These are phyloP conservation scores for Schizophyllum amplum DNA, from an alignment of 1,284 basidiomycete species.

Conservation along the genomic window DNA sequence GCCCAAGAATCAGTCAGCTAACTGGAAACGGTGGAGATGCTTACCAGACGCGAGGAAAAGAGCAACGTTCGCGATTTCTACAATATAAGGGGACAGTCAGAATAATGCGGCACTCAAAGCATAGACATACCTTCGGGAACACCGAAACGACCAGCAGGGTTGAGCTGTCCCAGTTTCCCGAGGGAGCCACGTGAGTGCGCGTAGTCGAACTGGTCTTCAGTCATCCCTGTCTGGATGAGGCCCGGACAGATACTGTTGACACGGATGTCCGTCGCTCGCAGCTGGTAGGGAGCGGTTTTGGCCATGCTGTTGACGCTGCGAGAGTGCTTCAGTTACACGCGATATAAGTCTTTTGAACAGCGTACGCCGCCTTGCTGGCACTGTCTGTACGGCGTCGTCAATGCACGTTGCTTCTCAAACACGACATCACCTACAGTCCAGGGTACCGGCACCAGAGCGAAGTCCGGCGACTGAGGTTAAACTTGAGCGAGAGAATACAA, in stretches of 20 bases:
- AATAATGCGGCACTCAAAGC: neutral
- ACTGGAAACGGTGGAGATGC: slow-evolving; percentile 12
- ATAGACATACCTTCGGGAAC: slow-evolving; percentile 56
- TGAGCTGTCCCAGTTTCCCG: slow-evolving; percentile 79
- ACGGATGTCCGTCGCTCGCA: slow-evolving; percentile 77
- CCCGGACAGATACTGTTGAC: slow-evolving; percentile 91
- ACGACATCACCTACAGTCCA: slow-evolving; percentile 79
- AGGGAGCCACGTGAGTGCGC: slow-evolving; percentile 69
- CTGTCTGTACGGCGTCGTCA: slow-evolving; percentile 70
- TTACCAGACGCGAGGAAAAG: slow-evolving; percentile 84
- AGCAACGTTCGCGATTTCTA: slow-evolving; percentile 79
- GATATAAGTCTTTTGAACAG: slow-evolving; percentile 9
- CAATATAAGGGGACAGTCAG: neutral
- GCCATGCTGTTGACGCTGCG: slow-evolving; percentile 79
- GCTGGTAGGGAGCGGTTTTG: slow-evolving; percentile 72
- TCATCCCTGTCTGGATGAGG: slow-evolving; percentile 89
- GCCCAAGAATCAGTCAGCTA: slow-evolving; percentile 1
- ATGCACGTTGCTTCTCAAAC: too few relatives aligned
- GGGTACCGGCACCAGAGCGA: slow-evolving; percentile 76
- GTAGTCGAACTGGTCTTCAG: slow-evolving; percentile 61
- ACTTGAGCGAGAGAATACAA: slow-evolving; percentile 3
- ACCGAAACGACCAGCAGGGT: slow-evolving; percentile 76
- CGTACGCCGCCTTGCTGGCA: slow-evolving; percentile 85
- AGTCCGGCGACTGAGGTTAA: slow-evolving; percentile 71
- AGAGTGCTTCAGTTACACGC: slow-evolving; percentile 1